Evolutionary conservation across 768 basidiomycete genomes (phyloP), one percentile per base, ranked within the genome.

Genomic region (Kwoniella newhampshirensis): DNA sequence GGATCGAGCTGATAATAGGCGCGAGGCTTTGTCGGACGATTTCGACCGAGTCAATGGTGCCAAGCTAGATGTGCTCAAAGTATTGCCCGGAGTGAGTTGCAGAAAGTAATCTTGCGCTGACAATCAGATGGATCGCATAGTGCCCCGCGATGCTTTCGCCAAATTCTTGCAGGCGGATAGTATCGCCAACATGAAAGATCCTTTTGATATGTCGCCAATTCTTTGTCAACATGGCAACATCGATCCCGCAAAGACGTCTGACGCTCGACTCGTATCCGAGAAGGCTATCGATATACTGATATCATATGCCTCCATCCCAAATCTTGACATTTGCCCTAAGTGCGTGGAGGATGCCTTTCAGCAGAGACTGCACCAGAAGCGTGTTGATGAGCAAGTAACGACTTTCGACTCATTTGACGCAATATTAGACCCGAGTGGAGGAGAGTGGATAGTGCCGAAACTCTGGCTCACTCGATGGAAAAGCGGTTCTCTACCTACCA

Each of bases 391-490:
- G 3, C 53, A 60, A 30, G 36, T 68, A 5, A 20, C 18, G 4
- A 32, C 40, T 1, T 71, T 71, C 45, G 56, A 68, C 28, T 17
- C 35, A n/a, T 32, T 32, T 32, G 32, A 32, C 13, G 13, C 7
- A 6, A 26, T 27, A n/a, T 43, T 62, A 4, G 64, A 68, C 32
- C 9, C 17, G 35, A 56, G 44, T 15, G 56, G 23, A 12, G 37
- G 27, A 17, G 50, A 42, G 15, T 67, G 50, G 26, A 23, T 69
- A 6, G 27, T 72, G 12, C 57, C 67, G 15, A 54, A 58, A 45
- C 5, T 18, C 5, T 72, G 67, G 67, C 54, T 68, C 12, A 52
- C 64, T 3, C 26, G 21, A 9, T 71, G 70, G 70, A 44, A 48
- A 25, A 46, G 49, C 11, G 49, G 58, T 6, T 11, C 12, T 23